Percentiles rank a stretch among this genome's conserved stretches.
Conservation (phyloP, 352 stramenopile species). For the Peronosclerospora sorghi region DNA sequence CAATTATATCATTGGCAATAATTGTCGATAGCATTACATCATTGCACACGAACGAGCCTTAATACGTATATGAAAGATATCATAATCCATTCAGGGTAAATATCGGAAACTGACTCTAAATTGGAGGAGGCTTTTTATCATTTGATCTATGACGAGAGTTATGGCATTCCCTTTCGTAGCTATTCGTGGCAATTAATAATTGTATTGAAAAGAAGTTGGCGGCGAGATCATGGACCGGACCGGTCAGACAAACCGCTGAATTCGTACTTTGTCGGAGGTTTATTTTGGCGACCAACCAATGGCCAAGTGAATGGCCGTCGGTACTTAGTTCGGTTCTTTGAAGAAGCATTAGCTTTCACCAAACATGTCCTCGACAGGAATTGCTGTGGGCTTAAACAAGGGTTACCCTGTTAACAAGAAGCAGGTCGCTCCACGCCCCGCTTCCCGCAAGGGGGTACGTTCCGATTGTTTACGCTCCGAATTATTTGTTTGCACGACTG, state of each 20-base stretch:
- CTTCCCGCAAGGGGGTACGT: conserved; percentile 88
- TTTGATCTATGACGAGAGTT: too few relatives aligned
- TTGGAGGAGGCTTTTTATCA: too few relatives aligned
- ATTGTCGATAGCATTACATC: too few relatives aligned
- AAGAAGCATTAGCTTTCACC: conserved; percentile 69
- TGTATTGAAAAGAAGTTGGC: too few relatives aligned
- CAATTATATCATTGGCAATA: too few relatives aligned
- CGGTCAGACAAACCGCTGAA: conserved; percentile 14
- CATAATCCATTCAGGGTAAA: too few relatives aligned
- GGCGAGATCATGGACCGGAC: too few relatives aligned
- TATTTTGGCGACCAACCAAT: conserved; percentile 23
- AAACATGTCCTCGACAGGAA: conserved; percentile 88
- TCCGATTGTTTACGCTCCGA: not conserved
- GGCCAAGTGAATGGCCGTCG: conserved; percentile 9
- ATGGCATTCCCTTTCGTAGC: too few relatives aligned
- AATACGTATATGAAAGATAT: too few relatives aligned
- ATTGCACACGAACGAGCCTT: too few relatives aligned
- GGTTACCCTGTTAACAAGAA: conserved; percentile 89
- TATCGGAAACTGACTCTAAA: too few relatives aligned
- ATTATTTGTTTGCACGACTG: not conserved
- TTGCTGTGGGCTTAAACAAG: conserved; percentile 88
- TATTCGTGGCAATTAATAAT: too few relatives aligned
- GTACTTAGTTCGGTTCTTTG: conserved; percentile 78
- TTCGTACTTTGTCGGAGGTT: conserved; percentile 13
- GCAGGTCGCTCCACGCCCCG: conserved; percentile 74